A percentile compares a stretch with the other conserved stretches of the same genome.
phyloP scores from a whole-genome alignment of 2,329 filamentous ascomycete species.

The Coccinonectria pachysandricola region DNA sequence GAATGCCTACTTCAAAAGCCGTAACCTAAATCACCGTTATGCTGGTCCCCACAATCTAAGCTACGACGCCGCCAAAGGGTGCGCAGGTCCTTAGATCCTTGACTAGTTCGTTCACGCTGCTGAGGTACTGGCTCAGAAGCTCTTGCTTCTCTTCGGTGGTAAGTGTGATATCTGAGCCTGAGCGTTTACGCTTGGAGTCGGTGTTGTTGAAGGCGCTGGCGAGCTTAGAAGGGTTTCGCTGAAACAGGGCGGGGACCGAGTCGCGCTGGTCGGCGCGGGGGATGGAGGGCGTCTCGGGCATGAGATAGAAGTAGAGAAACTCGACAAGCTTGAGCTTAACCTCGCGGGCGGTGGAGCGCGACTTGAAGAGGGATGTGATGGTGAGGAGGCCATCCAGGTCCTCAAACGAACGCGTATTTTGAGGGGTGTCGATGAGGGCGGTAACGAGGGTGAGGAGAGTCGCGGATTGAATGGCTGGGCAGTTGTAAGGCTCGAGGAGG shows the following conservation, averaged over 20 bases:
- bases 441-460: constrained; percentile 85
- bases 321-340: constrained; percentile 96
- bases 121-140: constrained; percentile 65
- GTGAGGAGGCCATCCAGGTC: constrained; percentile 82
- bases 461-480: constrained; percentile 81
- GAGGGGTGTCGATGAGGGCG: constrained; percentile 73
- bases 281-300: constrained; percentile 68
- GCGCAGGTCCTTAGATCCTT: constrained; percentile 72
- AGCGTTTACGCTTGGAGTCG: constrained; percentile 24
- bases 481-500: constrained; percentile 85
- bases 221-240: constrained; percentile 60
- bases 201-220: constrained; percentile 40
- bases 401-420: constrained; percentile 88
- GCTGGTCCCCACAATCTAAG: constrained; percentile 17
- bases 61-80: constrained; percentile 56
- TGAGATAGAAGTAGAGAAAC: constrained; percentile 97
- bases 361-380: constrained; percentile 87
- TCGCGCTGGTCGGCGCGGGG: constrained; percentile 36
- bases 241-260: constrained; percentile 42
- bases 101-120: constrained; percentile 75
- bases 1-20: too few species aligned
- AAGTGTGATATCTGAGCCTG: constrained; percentile 33
- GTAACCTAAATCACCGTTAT: not conserved
- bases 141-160: constrained; percentile 74
- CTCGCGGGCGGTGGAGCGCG: constrained; percentile 70